Conservation (phyloP, 2,329 filamentous ascomycete species). For the Penicillium sp. region DNA sequence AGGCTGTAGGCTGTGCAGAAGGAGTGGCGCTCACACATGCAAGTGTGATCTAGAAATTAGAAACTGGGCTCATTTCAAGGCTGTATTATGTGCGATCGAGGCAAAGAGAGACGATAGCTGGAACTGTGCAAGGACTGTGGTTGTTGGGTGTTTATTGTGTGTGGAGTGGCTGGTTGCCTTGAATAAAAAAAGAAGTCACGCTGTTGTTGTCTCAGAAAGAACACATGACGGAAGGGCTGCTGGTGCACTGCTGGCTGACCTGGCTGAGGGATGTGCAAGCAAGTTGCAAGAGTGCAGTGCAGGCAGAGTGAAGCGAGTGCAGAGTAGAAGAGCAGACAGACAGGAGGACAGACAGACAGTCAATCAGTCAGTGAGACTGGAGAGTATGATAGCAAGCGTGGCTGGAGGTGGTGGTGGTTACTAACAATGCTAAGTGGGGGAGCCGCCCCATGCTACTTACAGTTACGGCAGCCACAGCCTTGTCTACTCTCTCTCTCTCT, state of each 20-base stretch:
- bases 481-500: background rate
- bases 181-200: background rate
- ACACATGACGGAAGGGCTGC: constrained; percentile 9
- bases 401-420: background rate
- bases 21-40: background rate
- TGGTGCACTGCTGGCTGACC: background rate
- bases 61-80: background rate
- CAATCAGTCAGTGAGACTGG: too few species aligned
- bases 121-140: background rate
- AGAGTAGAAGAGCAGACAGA: too few species aligned
- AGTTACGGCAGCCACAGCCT: background rate
- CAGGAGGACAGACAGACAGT: too few species aligned
- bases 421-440: background rate
- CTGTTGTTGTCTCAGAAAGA: constrained; percentile 7
- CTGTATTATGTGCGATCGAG: background rate
- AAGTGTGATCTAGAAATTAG: background rate
- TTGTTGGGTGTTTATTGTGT: background rate
- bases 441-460: background rate
- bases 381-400: background rate
- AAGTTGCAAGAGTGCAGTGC: background rate
- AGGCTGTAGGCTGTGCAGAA: background rate
- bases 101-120: background rate
- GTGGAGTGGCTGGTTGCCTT: background rate
- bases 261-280: background rate
- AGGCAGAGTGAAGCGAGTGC: background rate